A percentile compares a stretch with the other conserved stretches of the same genome.
These are phyloP conservation scores for Rhizopogon sp. DNA, from an alignment of 768 basidiomycete species.

Conservation along the genomic window DNA sequence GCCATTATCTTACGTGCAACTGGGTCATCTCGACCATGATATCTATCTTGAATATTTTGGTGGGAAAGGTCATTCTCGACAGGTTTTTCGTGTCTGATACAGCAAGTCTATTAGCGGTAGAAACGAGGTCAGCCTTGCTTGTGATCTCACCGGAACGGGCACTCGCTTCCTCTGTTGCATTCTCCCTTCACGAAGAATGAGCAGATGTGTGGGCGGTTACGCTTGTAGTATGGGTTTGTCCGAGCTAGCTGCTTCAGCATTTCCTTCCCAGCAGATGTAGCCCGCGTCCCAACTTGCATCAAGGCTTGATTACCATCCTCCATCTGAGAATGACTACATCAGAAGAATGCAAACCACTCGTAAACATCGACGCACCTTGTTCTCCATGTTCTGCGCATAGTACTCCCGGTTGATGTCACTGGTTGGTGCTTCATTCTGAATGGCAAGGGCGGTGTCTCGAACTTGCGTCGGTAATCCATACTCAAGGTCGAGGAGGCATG, in stretches of 20 bases:
- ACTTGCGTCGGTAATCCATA: slow-evolving; percentile 97
- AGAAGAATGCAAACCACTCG: not conserved
- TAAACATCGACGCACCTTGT: slow-evolving; percentile 45
- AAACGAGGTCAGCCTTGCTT: slow-evolving; percentile 11
- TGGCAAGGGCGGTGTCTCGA: slow-evolving; percentile 87
- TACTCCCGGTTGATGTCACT: slow-evolving; percentile 98
- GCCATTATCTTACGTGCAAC: slow-evolving; percentile 89
- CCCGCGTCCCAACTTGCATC: slow-evolving; percentile 48
- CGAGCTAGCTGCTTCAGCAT: slow-evolving; percentile 95
- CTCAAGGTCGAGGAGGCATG: slow-evolving; percentile 93
- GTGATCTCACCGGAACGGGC: slow-evolving; percentile 67
- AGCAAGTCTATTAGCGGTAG: not conserved
- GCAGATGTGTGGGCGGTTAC: slow-evolving; percentile 91
- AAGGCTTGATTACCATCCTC: slow-evolving; percentile 60
- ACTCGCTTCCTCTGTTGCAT: slow-evolving; percentile 86
- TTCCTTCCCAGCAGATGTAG: slow-evolving; percentile 84
- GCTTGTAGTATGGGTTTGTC: slow-evolving; percentile 95
- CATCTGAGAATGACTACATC: slow-evolving; percentile 41
- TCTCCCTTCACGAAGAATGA: slow-evolving; percentile 96
- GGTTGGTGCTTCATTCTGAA: slow-evolving; percentile 84
- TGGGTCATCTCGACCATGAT: slow-evolving; percentile 89
- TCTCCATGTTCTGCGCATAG: slow-evolving; percentile 89
- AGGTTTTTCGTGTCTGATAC: slow-evolving; percentile 79
- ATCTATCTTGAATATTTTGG: slow-evolving; percentile 93
- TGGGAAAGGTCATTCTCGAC: slow-evolving; percentile 77